Base-by-base conservation (phyloP, 108 stramenopile species). In the Cyclotella baltica region DNA sequence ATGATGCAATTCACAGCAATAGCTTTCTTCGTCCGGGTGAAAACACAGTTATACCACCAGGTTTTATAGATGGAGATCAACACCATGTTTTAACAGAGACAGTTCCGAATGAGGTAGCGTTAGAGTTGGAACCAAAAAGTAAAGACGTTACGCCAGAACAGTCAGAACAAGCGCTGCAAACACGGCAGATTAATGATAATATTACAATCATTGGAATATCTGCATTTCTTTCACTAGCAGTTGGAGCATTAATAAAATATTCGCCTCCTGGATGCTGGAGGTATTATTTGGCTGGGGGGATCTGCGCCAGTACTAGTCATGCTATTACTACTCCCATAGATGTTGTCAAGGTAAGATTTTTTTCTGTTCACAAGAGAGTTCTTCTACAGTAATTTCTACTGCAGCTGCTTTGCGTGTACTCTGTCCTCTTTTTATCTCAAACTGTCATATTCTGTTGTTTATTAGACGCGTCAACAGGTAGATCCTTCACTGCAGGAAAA, bases 321-420 rank as follows among this genome's bases (percentile, higher is more conserved):
- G 84, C 88, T 23, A 75, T 87, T 58, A 86, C 91, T 28, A 89
- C 90, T 29, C 94, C 94, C 1, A 77, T 95, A 19, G 95, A 96
- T 84, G 94, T 96, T 27, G 81, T 96, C 16, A 95, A 93, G 87
- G 87, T 87, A 70, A 76, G 88, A 48, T 6, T 48, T 4, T 6
- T 2, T 48, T 48, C 2, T 6, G n/a, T 48, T n/a, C 4, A 48
- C 6, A 1, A 2, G 1, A n/a, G n/a, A n/a, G n/a, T n/a, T n/a
- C n/a, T n/a, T n/a, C n/a, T n/a, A n/a, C n/a, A n/a, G n/a, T n/a
- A n/a, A n/a, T n/a, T n/a, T n/a, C n/a, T n/a, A n/a, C n/a, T n/a
- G 47, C 47, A 48, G 13, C 47, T 48, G 6, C 6, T n/a, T 48
- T 2, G 2, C 47, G 4, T 27, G 52, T 16, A 37, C 2, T 25